Evolutionary conservation across 108 stramenopile genomes (phyloP).

Genomic region (Stephanodiscus minutulus): DNA sequence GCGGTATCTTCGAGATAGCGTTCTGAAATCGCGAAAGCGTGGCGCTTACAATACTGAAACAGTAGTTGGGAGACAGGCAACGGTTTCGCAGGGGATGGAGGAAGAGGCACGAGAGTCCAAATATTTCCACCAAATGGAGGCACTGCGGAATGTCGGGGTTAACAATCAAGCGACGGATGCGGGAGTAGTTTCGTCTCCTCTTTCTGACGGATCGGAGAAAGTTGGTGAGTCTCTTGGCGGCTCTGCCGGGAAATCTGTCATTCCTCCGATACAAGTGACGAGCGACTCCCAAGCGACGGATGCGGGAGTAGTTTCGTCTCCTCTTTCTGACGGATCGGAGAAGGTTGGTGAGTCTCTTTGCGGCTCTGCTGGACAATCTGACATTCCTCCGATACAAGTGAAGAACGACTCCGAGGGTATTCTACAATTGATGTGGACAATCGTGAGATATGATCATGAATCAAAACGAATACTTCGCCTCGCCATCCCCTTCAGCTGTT

Average conservation of each 20-base stretch:
- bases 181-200: too few species aligned
- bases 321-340: too few species aligned
- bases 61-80: background rate
- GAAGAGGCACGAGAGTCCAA: conserved; percentile 5
- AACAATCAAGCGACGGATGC: background rate
- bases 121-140: background rate
- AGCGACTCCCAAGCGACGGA: background rate
- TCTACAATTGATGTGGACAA: background rate
- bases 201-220: too few species aligned
- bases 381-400: background rate
- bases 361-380: too few species aligned
- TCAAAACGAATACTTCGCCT: conserved; percentile 32
- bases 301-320: too few species aligned
- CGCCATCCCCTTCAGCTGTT: conserved; percentile 30
- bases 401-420: background rate
- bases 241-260: too few species aligned
- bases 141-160: background rate
- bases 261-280: background rate
- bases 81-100: background rate
- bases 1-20: background rate
- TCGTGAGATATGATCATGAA: conserved; percentile 31
- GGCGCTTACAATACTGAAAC: background rate
- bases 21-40: too few species aligned
- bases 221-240: too few species aligned
- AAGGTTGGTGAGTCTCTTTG: too few species aligned